These are phyloP conservation scores for Penicillium sp. DNA, from an alignment of 2,329 filamentous ascomycete genomes.

Conservation along the genomic window DNA sequence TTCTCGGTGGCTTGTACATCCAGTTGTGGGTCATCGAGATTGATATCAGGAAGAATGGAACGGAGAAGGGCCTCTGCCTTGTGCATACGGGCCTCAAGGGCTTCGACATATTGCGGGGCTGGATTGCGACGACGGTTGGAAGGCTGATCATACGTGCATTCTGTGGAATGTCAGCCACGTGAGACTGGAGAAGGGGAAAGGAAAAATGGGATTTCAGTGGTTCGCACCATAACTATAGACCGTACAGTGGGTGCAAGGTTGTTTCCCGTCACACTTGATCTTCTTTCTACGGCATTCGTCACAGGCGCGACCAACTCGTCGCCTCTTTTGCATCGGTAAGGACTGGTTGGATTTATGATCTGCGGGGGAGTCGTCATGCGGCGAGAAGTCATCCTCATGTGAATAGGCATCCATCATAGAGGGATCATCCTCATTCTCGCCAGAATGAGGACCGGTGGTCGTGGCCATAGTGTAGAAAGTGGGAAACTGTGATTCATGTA, in stretches of 20 bases:
- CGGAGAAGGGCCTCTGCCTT: slow-evolving; percentile 79
- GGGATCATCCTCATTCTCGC: slow-evolving; percentile 33
- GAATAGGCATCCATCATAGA: slow-evolving; percentile 17
- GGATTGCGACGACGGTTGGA: slow-evolving; percentile 89
- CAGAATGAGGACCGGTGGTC: slow-evolving; percentile 25
- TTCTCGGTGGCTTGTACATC: slow-evolving; percentile 76
- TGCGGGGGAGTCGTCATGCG: slow-evolving; percentile 24
- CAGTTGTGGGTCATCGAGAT: slow-evolving; percentile 80
- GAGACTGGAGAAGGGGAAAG: neutral
- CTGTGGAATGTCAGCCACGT: slow-evolving; percentile 48
- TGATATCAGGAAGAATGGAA: slow-evolving; percentile 78
- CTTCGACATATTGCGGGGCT: slow-evolving; percentile 89
- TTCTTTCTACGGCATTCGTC: slow-evolving; percentile 83
- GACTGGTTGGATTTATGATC: slow-evolving; percentile 30
- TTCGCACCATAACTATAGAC: slow-evolving; percentile 93
- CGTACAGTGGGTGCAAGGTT: slow-evolving; percentile 91
- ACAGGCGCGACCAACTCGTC: slow-evolving; percentile 77
- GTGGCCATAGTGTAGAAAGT: slow-evolving; percentile 25
- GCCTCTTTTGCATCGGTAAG: slow-evolving; percentile 69
- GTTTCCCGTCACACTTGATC: slow-evolving; percentile 84
- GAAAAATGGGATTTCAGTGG: neutral
- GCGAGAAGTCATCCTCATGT: slow-evolving; percentile 17
- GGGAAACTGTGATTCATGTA: slow-evolving; percentile 24
- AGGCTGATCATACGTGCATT: slow-evolving; percentile 94
- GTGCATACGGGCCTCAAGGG: slow-evolving; percentile 77